phyloP scores from a whole-genome alignment of 1,284 basidiomycete genomes.

The Ustilago lituana region DNA sequence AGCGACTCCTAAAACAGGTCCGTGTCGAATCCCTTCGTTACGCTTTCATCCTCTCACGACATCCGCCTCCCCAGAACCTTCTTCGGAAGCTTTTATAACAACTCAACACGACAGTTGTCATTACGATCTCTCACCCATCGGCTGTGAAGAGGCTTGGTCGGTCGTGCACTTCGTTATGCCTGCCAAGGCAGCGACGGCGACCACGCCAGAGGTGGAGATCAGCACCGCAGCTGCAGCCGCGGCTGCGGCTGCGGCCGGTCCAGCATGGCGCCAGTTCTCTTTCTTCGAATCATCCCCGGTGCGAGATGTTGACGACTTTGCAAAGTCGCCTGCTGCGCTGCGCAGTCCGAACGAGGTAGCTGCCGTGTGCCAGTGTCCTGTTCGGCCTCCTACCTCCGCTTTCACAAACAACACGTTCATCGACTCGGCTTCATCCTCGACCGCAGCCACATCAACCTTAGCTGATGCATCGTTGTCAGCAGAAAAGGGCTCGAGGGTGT shows the following conservation, averaged over 20 bases:
- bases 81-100: no score
- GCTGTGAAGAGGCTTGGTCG: no score
- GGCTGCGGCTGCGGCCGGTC: constrained; percentile 44
- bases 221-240: constrained; percentile 38
- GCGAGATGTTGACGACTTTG: constrained; percentile 53
- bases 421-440: not conserved
- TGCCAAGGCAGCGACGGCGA: constrained; percentile 9
- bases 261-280: constrained; percentile 59
- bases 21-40: no score
- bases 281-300: constrained; percentile 54
- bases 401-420: not conserved
- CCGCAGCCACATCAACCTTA: constrained; percentile 9
- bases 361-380: constrained; percentile 47
- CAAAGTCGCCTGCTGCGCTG: constrained; percentile 38
- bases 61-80: constrained; percentile 13
- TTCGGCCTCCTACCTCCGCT: constrained; percentile 38
- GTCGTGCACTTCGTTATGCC: constrained; percentile 10
- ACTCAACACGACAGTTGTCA: not conserved
- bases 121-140: no score
- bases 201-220: constrained; percentile 19
- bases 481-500: not conserved
- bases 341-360: constrained; percentile 49
- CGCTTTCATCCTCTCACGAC: constrained; percentile 13
- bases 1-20: not conserved
- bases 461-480: constrained; percentile 4